A percentile compares a stretch with the other conserved stretches of the same genome.
These are phyloP conservation scores for Aspergillus neoniger DNA, from an alignment of 2,329 filamentous ascomycete genomes.

Conservation along the genomic window DNA sequence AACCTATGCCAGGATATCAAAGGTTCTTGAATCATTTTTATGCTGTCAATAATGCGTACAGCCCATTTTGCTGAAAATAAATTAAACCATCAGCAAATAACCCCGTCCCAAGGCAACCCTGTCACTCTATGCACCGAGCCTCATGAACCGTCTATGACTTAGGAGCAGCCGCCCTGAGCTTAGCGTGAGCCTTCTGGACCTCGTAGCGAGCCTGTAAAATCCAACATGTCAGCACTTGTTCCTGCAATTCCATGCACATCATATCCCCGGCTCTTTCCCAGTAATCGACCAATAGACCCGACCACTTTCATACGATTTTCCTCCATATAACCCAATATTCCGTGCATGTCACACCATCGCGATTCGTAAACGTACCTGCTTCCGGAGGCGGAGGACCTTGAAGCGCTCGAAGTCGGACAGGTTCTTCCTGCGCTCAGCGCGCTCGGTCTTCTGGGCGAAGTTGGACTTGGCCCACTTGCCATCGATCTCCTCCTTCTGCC, in stretches of 20 bases:
- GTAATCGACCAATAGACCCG: neutral
- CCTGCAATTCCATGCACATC: neutral
- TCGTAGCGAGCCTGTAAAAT: slow-evolving; percentile 74
- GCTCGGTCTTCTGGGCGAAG: slow-evolving; percentile 91
- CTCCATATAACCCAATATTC: neutral
- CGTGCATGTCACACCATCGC: slow-evolving; percentile 2
- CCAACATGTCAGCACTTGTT: slow-evolving; percentile 21
- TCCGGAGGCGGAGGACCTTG: slow-evolving; percentile 99
- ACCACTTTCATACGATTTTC: neutral
- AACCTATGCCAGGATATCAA: slow-evolving; percentile 39
- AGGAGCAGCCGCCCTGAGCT: slow-evolving; percentile 81
- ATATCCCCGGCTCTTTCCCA: neutral
- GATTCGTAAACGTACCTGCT: slow-evolving; percentile 70
- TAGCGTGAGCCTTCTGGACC: slow-evolving; percentile 93
- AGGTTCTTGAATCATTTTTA: slow-evolving; percentile 46
- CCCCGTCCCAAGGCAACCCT: slow-evolving; percentile 43
- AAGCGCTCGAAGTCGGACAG: slow-evolving; percentile 99
- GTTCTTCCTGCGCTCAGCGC: slow-evolving; percentile 81
- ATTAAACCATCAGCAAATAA: slow-evolving; percentile 39
- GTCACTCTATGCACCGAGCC: slow-evolving; percentile 47
- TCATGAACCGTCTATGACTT: slow-evolving; percentile 54
- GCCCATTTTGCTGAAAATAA: slow-evolving; percentile 40
- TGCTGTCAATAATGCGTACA: slow-evolving; percentile 47
- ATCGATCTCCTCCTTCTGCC: slow-evolving; percentile 91
- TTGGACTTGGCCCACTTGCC: slow-evolving; percentile 87